Base-by-base conservation (phyloP, 2,329 filamentous ascomycete genomes). In the Aspergillus jensenii region DNA sequence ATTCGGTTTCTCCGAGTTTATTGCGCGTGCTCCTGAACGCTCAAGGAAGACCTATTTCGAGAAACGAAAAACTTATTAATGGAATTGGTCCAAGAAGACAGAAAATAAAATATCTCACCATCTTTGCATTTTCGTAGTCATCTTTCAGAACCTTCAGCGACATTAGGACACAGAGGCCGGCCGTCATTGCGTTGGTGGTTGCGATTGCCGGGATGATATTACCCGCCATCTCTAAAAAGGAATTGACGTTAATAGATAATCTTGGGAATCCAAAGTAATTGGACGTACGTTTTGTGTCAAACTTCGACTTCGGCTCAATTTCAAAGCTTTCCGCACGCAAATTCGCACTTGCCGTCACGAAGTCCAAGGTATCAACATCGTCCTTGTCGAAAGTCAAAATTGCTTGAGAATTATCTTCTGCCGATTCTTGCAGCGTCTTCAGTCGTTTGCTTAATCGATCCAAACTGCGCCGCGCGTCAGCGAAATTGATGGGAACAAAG, bases 151-250 rank as follows among this genome's bases (percentile, higher is more conserved):
- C 88, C 74, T 97, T 98, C 81, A 96, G 95, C 0, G 93, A 88
- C 73, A 98, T 89, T 25, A 99, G 79, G 6, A 98, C 92, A 70
- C 93, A 98, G 9, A 99, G 83, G 12, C 91, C 90, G 15, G 95
- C 95, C 2, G 95, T 93, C 73, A 98, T 96, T 15, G 95, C 95
- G 73, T 99, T 99, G 0, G 95, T 98, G 0, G 95, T 99, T 5
- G 95, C 95, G 71, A 99, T 99, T 2, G 95, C 95, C 1, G 95
- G 95, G 60, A 99, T 99, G 68, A 99, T 99, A 72, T 99, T 99
- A 54, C 95, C 95, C 4, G 95, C 95, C 93, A 98, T 99, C 76
- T 99, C 56, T 58, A 90, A 83, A 48, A 67, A 41, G 63, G 58
- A 31, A 37, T 15, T n/a, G 21, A 33, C 19, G 19, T 61, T 47